Base-by-base conservation (phyloP, 345 rosid species). In the Raphanus raphanistrum region DNA sequence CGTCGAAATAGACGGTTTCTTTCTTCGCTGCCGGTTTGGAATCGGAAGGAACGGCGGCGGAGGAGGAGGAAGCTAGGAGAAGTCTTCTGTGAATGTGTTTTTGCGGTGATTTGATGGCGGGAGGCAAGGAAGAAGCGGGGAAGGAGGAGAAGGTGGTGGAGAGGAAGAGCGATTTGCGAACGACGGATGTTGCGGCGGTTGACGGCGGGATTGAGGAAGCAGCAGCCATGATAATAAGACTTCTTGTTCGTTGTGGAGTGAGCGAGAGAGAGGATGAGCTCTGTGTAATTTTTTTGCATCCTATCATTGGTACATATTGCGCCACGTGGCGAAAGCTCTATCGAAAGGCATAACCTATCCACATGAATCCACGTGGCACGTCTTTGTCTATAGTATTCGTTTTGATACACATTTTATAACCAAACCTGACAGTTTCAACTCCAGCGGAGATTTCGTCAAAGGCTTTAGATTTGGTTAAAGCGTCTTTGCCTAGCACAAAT, bases 1-100 rank as follows among this genome's bases (percentile, higher is more conserved):
- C 95, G 71, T 92, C 95, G 82, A 92, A 92, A 68, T 86, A 92
- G 67, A 95, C 63, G 5, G 84, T 86, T 84, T 95, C 98, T 78
- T 84, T 86, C 43, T 80, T 88, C 75, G 84, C 59, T 57, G 60
- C 12, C 5, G 63, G 75, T 81, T 70, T 82, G 1, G 54, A 15
- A 8, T 41, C 81, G 35, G 75, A 63, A 43, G 85, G 27, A 17
- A 76, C 21, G 58, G 63, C 31, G 61, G 82, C 17, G 33, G 84
- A 2, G 52, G 83, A 64, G 74, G 77, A 26, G 27, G 74, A 65
- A 13, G 81, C 87, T 57, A 12, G 82, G 16, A 7, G 77, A 6
- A 50, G 25, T 73, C 70, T 79, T 79, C 70, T 73, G 2, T 78
- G 77, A 7, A 59, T 73, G 54, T 82, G 79, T 77, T 76, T 84